These are phyloP conservation scores for Mollisia scopiformis DNA, from an alignment of 2,329 filamentous ascomycete genomes.

Conservation along the genomic window DNA sequence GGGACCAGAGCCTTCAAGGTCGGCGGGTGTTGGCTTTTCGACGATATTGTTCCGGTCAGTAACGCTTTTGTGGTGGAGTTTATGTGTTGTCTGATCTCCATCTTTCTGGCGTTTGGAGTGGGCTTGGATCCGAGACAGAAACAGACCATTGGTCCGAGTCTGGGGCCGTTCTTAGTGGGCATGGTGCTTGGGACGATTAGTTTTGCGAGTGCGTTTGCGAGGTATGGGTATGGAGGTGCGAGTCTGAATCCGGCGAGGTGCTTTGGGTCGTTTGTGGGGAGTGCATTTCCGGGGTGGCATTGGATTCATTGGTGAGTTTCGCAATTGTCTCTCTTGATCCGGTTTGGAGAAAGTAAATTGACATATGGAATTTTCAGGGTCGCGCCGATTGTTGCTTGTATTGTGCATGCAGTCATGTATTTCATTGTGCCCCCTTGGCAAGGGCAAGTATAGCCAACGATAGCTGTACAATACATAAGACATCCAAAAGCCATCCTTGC, in stretches of 20 bases:
- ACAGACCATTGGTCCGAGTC: slow-evolving; percentile 49
- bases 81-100: slow-evolving; percentile 44
- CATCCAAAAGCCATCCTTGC: too few relatives aligned
- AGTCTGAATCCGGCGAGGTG: slow-evolving; percentile 45
- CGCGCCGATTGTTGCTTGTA: slow-evolving; percentile 16
- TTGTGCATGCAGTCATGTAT: slow-evolving; percentile 16
- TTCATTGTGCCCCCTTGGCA: neutral
- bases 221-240: slow-evolving; percentile 41
- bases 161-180: slow-evolving; percentile 52
- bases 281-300: slow-evolving; percentile 19
- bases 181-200: slow-evolving; percentile 40
- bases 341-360: neutral
- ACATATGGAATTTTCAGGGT: slow-evolving; percentile 1
- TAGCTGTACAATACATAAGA: neutral
- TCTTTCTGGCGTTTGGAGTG: slow-evolving; percentile 55
- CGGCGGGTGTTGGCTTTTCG: slow-evolving; percentile 35
- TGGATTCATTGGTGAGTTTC: slow-evolving; percentile 22
- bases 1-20: slow-evolving; percentile 34
- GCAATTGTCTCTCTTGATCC: neutral
- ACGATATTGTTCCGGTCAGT: slow-evolving; percentile 32
- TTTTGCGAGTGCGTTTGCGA: slow-evolving; percentile 41
- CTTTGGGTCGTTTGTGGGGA: slow-evolving; percentile 42
- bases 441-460: neutral
- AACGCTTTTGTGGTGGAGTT: slow-evolving; percentile 49
- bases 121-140: slow-evolving; percentile 56